Evolutionary conservation across 2,329 filamentous ascomycete species (phyloP), one percentile per base, ranked within the genome.

Genomic region (Pseudogymnoascus destructans): DNA sequence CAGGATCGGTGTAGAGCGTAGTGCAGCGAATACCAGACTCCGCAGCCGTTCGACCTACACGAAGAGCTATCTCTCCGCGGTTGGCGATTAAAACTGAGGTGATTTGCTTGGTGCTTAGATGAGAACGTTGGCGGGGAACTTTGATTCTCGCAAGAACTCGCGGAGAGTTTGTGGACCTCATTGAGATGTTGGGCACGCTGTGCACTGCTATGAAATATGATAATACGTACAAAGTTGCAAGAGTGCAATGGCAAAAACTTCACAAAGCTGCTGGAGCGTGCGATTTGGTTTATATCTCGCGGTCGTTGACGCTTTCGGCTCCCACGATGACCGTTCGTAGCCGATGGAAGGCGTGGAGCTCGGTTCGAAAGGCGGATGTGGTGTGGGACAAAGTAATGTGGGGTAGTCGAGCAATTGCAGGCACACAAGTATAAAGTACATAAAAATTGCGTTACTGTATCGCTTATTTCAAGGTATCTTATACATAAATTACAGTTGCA

Each of bases 81-180:
- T 98, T 98, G 58, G 93, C 93, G 69, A 98, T 97, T 21, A 98
- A 79, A 40, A 97, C 87, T 7, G 90, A 95, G 58, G 82, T 84
- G 64, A 85, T 80, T 27, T 80, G 78, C 11, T 56, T 56, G 46
- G 74, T 77, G 52, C 58, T 36, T 19, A 59, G 42, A 23, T 30
- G 46, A 52, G 46, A 52, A 30, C 46, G 46, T 52, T 52, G 46
- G 46, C 17, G 46, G 25, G 46, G 46, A 13, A 52, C 8, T 19
- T 52, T 52, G 46, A 52, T 52, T 19, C 25, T 30, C 15, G 46
- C 46, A 30, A 52, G 46, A 32, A 52, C 46, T 17, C 46, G 46
- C 10, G 46, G 46, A 19, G 30, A 52, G 46, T 52, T 52, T 52
- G 46, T 17, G 15, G 46, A 30, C 46, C 46, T 52, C 46, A 52